Base-by-base conservation (phyloP, 2,329 filamentous ascomycete species). In the Trichoderma atroviride region DNA sequence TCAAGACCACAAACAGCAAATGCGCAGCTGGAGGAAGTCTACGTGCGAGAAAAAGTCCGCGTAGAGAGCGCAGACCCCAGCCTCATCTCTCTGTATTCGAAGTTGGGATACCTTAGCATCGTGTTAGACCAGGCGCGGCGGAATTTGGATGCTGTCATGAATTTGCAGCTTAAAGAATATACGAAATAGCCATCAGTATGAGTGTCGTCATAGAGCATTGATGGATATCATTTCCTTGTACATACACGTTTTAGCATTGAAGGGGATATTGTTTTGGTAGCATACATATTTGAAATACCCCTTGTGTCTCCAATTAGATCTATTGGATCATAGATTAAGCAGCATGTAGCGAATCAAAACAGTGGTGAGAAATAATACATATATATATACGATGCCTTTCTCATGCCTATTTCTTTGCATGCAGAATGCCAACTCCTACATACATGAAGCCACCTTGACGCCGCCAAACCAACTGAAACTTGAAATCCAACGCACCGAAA, bases 51-150 rank as follows among this genome's bases (percentile, higher is more conserved):
- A 78, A 97, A 97, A 82, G 88, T 97, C 5, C 86, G 92, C 52
- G 91, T 97, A 2, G 94, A 97, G 79, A 95, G 89, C 75, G 92
- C 94, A 68, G 94, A 98, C 78, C 95, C 95, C 1, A 94, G 89
- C 74, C 78, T 97, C 72, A 89, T 97, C 78, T 91, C 92, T 43
- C 84, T 96, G 40, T 91, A 92, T 78, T 91, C 93, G 5, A 97
- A 97, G 81, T 83, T 97, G 73, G 88, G 86, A 35, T 93, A 92
- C 5, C 81, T 97, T 69, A 90, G 91, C 72, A 88, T 94, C 74
- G 90, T 90, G 71, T 84, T 97, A 24, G 83, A 85, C 69, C 83
- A 92, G 71, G 90, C 91, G 72, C 86, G 92, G 74, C 84, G 87
- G 68, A 94, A 94, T 14, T 80, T 97, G 72, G 87, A 88, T 29